These are phyloP conservation scores for Pelargonium myrrhifolium DNA, from an alignment of 441 rosid species.

Conservation along the genomic window DNA sequence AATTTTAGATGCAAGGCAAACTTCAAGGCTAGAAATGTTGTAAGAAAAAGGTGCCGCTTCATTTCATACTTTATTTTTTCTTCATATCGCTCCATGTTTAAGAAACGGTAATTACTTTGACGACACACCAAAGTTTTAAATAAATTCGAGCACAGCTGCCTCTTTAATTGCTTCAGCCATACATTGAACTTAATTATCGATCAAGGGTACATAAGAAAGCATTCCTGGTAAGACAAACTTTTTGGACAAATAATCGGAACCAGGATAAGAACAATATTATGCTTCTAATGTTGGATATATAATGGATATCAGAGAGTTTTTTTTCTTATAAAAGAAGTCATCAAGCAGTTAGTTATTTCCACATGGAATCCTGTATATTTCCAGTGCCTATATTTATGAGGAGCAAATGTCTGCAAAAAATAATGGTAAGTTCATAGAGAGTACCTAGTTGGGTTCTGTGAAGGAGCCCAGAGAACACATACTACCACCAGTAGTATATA, in stretches of 20 bases:
- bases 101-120: neutral
- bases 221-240: neutral
- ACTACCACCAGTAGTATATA: conserved; percentile 35
- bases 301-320: too few relatives aligned
- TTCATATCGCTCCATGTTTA: neutral
- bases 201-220: neutral
- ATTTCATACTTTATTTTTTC: too few relatives aligned
- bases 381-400: neutral
- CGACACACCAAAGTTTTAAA: neutral
- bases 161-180: neutral
- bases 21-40: neutral
- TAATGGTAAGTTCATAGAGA: neutral
- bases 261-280: too few relatives aligned
- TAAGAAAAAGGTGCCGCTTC: neutral
- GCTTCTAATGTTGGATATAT: too few relatives aligned
- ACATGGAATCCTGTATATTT: neutral
- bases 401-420: neutral
- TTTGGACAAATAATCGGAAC: neutral
- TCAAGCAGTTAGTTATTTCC: too few relatives aligned
- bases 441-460: conserved; percentile 34
- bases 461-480: conserved; percentile 41
- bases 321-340: too few relatives aligned
- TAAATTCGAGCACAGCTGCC: neutral
- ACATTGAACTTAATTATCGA: neutral
- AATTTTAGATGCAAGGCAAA: neutral